Percentiles rank a stretch among this genome's conserved stretches.
phyloP scores from a whole-genome alignment of 2,329 filamentous ascomycete species.

The Blumeria hordei region DNA sequence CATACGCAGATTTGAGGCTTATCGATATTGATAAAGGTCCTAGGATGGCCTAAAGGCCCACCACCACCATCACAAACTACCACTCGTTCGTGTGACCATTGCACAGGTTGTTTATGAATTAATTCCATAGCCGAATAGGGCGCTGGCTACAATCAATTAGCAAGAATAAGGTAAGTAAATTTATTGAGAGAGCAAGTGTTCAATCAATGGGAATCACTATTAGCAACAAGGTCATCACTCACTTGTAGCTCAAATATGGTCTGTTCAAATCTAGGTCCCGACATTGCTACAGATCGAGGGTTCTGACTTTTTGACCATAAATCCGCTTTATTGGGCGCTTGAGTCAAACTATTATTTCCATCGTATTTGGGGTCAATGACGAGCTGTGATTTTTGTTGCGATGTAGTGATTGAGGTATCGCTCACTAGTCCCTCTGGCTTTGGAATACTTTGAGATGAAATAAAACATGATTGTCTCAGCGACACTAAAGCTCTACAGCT shows the following conservation, averaged over 20 bases:
- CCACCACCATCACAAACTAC: slow-evolving; percentile 85
- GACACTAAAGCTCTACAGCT: no score
- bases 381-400: no score
- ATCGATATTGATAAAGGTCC: slow-evolving; percentile 93
- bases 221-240: slow-evolving; percentile 14
- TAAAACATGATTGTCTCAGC: no score
- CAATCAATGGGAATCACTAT: not conserved
- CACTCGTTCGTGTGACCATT: slow-evolving; percentile 62
- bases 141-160: slow-evolving; percentile 41
- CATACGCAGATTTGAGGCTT: slow-evolving; percentile 84
- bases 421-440: no score
- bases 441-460: no score
- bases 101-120: slow-evolving; percentile 85
- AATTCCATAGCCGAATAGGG: slow-evolving; percentile 79
- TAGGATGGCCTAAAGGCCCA: slow-evolving; percentile 70
- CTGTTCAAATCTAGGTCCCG: slow-evolving; percentile 88
- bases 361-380: slow-evolving; percentile 14
- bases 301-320: slow-evolving; percentile 77
- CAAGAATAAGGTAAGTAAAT: slow-evolving; percentile 2
- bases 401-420: no score
- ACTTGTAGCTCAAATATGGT: slow-evolving; percentile 86
- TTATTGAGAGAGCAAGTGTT: not conserved
- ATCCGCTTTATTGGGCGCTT: slow-evolving; percentile 65
- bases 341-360: slow-evolving; percentile 17
- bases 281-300: slow-evolving; percentile 64